Base-by-base conservation (phyloP, 2,329 filamentous ascomycete genomes). In the Aspergillus uvarum region DNA sequence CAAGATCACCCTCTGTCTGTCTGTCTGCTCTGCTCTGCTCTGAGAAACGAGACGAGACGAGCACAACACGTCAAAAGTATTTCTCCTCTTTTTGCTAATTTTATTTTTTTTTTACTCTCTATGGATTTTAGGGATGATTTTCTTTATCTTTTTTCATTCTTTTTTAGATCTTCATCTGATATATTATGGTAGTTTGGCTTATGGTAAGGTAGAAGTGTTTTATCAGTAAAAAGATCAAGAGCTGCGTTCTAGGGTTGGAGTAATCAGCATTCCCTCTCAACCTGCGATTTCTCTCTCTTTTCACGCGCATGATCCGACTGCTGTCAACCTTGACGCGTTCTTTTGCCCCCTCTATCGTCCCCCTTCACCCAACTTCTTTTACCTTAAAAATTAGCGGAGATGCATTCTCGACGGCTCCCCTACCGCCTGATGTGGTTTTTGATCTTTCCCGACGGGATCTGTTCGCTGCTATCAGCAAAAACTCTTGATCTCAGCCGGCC, bases 1-100 rank as follows among this genome's bases (percentile, higher is more conserved):
- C 74, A 71, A 67, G 76, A 77, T 78, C 76, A 78, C 70, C 32
- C 32, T 35, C 32, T 35, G 32, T 35, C 32, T 35, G 32, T 35
- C 32, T 35, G 11, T 67, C 65, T 50, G 14, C 22, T 31, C 29
- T 47, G 31, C 42, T 31, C 29, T 47, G 31, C 42, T 22, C 50
- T 16, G 8, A 48, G 22, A 55, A 55, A 56, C 63, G 61, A 64
- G 55, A 35, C 32, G 32, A 44, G 38, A 44, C 38, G 38, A 44
- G 38, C 63, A 63, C 52, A 67, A 67, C 67, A 65, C 65, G 65
- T 66, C 68, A 69, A 65, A 35, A 35, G 59, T 53, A 59, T 44
- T 56, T 51, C 53, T 59, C 51, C 54, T 61, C 52, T 64, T 60
- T 59, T 61, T 58, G 51, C 52, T 59, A 24, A 31, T 58, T 58